Evolutionary conservation across 202 grass and related monocot genomes (phyloP), one percentile per base, ranked within the genome.

Genomic region (Carex arenaria): DNA sequence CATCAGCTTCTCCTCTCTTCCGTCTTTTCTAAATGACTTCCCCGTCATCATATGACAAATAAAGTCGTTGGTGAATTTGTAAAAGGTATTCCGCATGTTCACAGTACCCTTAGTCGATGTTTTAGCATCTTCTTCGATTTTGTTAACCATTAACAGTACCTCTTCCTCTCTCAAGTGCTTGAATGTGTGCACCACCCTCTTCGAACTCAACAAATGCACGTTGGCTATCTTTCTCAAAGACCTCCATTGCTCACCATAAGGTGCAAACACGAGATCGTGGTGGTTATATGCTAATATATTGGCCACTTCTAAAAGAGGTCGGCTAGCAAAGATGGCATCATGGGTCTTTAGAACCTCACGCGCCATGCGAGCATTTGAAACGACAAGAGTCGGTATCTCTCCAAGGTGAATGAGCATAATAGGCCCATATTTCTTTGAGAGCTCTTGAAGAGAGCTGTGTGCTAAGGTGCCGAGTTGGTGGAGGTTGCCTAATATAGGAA

Each of bases 401-500:
- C 92, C 92, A 1, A 94, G 66, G 32, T 72, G 86, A 72, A 90
- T 75, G 31, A 87, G 89, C 89, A 87, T 87, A 2, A 90, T 64
- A 0, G 82, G 89, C 0, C 89, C 86, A 71, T 91, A 68, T 76
- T 68, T 76, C 34, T 75, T 79, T 4, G 89, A 67, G 7, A 88
- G 83, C 3, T 61, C 45, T 22, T 31, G 19, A 9, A 91, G 79
- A 17, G 86, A 83, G 34, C 74, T 31, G 31, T 88, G 89, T 1
- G 84, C 84, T 38, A 82, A 49, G 3, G 81, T 1, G 13, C 87
- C 90, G 1, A 92, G 11, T 2, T 85, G 90, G 70, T 87, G 90
- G 17, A 92, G 76, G 84, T 92, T 85, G 3, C 90, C 90, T 43
- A 92, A 67, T 20, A 92, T 7, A 2, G 87, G 87, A 4, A 81